Percentiles rank a stretch among this genome's conserved stretches.
Evolutionary conservation across 768 basidiomycete species (phyloP).

Genomic region (Mycena epipterygia): DNA sequence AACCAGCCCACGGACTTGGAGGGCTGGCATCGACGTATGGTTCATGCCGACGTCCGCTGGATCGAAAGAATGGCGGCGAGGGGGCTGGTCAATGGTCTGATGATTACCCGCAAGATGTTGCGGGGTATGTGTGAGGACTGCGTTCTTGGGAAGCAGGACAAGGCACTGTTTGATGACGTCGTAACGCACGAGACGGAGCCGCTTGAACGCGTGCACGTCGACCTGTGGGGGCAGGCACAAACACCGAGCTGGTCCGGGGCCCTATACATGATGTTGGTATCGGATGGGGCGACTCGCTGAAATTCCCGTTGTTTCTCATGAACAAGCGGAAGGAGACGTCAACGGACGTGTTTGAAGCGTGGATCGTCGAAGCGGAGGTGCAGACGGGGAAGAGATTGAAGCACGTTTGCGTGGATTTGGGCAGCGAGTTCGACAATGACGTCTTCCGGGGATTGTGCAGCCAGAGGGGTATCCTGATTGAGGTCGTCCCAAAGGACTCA

Average conservation of each 20-base stretch:
- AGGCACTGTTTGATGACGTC: conserved; percentile 39
- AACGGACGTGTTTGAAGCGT: conserved; percentile 32
- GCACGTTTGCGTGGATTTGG: conserved; percentile 37
- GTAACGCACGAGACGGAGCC: conserved; percentile 31
- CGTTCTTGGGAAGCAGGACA: conserved; percentile 43
- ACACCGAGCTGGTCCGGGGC: conserved; percentile 32
- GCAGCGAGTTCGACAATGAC: conserved; percentile 33
- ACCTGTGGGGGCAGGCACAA: conserved; percentile 43
- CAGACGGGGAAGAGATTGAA: conserved; percentile 34
- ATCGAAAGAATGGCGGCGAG: conserved; percentile 32
- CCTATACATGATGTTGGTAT: conserved; percentile 42
- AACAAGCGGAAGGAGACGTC: conserved; percentile 24
- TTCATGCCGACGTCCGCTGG: conserved; percentile 30
- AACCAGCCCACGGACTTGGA: conserved; percentile 37
- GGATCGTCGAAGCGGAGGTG: background rate
- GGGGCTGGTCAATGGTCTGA: conserved; percentile 39
- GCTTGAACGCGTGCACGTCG: conserved; percentile 38
- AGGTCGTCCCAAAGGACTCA: conserved; percentile 29
- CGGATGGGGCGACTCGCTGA: conserved; percentile 33
- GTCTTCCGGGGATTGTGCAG: conserved; percentile 35
- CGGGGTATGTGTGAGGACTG: conserved; percentile 43
- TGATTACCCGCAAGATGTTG: conserved; percentile 19
- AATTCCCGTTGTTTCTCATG: background rate
- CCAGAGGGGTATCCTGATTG: conserved; percentile 36
- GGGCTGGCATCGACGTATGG: conserved; percentile 45